Percentiles rank a stretch among this genome's conserved stretches.
Conservation (phyloP, 106 monocot species). For the Acorus calamus region DNA sequence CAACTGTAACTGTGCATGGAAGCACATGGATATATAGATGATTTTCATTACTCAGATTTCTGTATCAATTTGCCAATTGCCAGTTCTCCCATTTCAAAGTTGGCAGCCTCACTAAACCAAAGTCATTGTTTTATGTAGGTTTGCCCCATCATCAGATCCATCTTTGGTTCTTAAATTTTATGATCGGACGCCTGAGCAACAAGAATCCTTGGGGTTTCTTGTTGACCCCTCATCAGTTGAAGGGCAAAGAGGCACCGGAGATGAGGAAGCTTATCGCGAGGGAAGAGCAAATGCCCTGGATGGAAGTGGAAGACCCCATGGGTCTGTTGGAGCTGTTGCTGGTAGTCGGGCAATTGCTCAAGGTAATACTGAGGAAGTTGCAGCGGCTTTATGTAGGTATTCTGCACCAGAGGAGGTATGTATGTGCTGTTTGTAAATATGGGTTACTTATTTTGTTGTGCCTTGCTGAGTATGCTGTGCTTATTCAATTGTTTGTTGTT, state of each 20-base stretch:
- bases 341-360: slow-evolving; percentile 81
- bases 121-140: slow-evolving; percentile 19
- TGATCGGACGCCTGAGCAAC: slow-evolving; percentile 76
- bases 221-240: slow-evolving; percentile 26
- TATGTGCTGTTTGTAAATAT: not conserved
- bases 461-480: not conserved
- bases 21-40: no score
- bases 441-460: not conserved
- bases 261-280: slow-evolving; percentile 8
- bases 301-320: slow-evolving; percentile 38
- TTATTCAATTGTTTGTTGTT: not conserved
- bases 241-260: slow-evolving; percentile 11
- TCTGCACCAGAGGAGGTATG: slow-evolving; percentile 95
- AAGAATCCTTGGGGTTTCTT: slow-evolving; percentile 75
- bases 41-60: no score
- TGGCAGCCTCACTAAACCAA: no score
- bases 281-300: slow-evolving; percentile 4
- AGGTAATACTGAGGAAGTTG: slow-evolving; percentile 57
- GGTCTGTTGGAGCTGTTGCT: slow-evolving; percentile 76
- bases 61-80: no score
- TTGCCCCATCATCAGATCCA: slow-evolving; percentile 73
- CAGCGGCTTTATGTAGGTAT: slow-evolving; percentile 73
- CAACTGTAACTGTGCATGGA: no score
- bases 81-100: no score
- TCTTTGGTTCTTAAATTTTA: slow-evolving; percentile 59